phyloP scores from a whole-genome alignment of 495 filamentous ascomycete genomes.

The Cudoniella acicularis region DNA sequence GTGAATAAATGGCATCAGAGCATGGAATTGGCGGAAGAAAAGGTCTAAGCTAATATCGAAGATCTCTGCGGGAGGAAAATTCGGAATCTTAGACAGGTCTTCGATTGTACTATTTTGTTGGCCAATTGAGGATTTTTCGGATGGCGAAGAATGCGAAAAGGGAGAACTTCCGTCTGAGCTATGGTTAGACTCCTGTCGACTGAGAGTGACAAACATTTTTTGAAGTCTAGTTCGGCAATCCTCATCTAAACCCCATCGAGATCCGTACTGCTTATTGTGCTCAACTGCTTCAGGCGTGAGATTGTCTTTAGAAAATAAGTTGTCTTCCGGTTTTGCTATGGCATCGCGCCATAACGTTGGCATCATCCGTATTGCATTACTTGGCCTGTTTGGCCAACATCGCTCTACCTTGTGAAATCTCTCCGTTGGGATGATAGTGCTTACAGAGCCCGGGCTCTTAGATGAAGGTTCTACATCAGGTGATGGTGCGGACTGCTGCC shows the following conservation, averaged over 20 bases:
- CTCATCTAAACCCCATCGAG: slow-evolving; percentile 45
- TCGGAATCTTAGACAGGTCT: slow-evolving; percentile 16
- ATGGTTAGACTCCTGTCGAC: slow-evolving; percentile 19
- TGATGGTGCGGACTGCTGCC: slow-evolving; percentile 18
- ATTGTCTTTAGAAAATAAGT: slow-evolving; percentile 39
- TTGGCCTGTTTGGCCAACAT: slow-evolving; percentile 44
- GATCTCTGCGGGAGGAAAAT: slow-evolving; percentile 49
- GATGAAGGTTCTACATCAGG: slow-evolving; percentile 25
- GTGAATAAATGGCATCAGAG: slow-evolving; percentile 49
- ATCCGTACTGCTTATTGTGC: slow-evolving; percentile 32
- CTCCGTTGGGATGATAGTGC: slow-evolving; percentile 40
- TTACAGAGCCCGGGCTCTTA: slow-evolving; percentile 33
- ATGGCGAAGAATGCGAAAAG: slow-evolving; percentile 19
- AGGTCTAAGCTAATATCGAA: slow-evolving; percentile 55
- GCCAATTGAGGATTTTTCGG: slow-evolving; percentile 24
- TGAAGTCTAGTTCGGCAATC: slow-evolving; percentile 44
- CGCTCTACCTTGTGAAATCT: slow-evolving; percentile 47
- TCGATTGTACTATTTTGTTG: slow-evolving; percentile 9
- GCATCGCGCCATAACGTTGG: slow-evolving; percentile 46
- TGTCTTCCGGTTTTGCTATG: slow-evolving; percentile 39
- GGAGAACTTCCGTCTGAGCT: slow-evolving; percentile 27
- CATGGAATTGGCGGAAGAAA: slow-evolving; percentile 48
- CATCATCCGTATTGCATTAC: slow-evolving; percentile 42
- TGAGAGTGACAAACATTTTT: slow-evolving; percentile 32
- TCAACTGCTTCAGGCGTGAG: slow-evolving; percentile 23